Conservation (phyloP, 768 basidiomycete genomes). For the Pleurotus ostreatus region DNA sequence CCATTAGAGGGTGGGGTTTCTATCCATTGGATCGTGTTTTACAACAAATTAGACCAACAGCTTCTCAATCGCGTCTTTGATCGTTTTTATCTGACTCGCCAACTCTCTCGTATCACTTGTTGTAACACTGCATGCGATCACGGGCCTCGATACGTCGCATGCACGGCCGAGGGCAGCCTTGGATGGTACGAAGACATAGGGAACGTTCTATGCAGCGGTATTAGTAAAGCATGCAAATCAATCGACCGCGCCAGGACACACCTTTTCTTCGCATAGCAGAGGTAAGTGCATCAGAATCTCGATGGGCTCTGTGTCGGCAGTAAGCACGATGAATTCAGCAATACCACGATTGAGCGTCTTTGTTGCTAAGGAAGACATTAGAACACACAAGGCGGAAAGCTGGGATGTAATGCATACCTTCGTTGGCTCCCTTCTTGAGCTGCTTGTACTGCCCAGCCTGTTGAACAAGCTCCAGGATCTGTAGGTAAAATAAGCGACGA, state of each 20-base stretch:
- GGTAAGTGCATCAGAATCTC: conserved; percentile 98
- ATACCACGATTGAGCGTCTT: conserved; percentile 98
- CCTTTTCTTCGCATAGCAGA: conserved; percentile 97
- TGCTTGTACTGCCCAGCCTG: conserved; percentile 98
- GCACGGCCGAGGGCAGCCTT: conserved; percentile 96
- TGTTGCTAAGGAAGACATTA: conserved; percentile 58
- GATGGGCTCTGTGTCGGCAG: conserved; percentile 94
- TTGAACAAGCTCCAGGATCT: conserved; percentile 96
- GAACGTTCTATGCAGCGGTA: conserved; percentile 65
- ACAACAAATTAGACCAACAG: conserved; percentile 34
- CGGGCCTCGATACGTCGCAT: conserved; percentile 91
- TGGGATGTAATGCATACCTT: conserved; percentile 51
- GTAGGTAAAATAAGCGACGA: background rate
- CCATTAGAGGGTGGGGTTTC: too few species aligned
- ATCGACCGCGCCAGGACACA: conserved; percentile 21
- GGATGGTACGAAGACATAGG: conserved; percentile 91
- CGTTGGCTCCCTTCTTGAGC: conserved; percentile 98
- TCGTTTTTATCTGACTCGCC: conserved; percentile 78
- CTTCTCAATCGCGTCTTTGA: conserved; percentile 83
- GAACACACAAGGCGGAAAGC: background rate
- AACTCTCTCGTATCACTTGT: conserved; percentile 93
- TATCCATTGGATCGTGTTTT: too few species aligned
- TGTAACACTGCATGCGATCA: conserved; percentile 95
- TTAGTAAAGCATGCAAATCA: background rate
- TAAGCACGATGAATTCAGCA: conserved; percentile 95